Conservation (phyloP, 345 rosid genomes). For the Salix dunnii region DNA sequence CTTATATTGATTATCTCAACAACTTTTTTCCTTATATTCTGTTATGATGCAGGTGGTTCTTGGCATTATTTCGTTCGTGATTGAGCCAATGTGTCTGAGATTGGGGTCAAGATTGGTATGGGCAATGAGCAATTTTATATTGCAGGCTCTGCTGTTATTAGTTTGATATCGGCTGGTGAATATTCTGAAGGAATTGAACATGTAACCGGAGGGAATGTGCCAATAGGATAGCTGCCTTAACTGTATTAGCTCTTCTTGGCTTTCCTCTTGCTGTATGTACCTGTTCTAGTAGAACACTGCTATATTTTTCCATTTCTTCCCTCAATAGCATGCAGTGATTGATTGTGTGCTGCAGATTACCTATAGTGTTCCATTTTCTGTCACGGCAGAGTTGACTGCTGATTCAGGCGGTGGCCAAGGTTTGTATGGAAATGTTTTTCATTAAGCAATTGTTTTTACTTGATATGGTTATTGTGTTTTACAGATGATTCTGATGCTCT, state of each 20-base stretch:
- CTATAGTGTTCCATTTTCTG: constrained; percentile 88
- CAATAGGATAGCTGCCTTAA: constrained; percentile 66
- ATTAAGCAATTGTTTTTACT: background rate
- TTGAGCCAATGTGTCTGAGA: constrained; percentile 83
- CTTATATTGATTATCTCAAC: background rate
- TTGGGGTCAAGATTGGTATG: constrained; percentile 82
- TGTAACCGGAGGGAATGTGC: constrained; percentile 50
- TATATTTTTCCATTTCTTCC: constrained; percentile 3
- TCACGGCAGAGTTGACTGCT: constrained; percentile 91
- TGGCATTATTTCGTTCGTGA: constrained; percentile 82
- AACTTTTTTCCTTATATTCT: background rate
- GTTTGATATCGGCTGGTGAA: constrained; percentile 55
- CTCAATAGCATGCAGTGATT: background rate
- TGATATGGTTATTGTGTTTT: background rate
- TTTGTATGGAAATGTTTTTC: constrained; percentile 24
- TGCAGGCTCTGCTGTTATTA: constrained; percentile 77
- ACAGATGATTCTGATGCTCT: background rate
- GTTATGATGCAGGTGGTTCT: constrained; percentile 67
- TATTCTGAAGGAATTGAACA: constrained; percentile 55
- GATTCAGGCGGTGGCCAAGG: constrained; percentile 98
- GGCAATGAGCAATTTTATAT: constrained; percentile 88
- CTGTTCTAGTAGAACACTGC: constrained; percentile 1
- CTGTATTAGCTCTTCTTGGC: constrained; percentile 87
- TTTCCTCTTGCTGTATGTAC: constrained; percentile 92
- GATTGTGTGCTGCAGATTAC: constrained; percentile 58